Evolutionary conservation across 306 rosid species (phyloP).

Genomic region (Vigna nakashimae): DNA sequence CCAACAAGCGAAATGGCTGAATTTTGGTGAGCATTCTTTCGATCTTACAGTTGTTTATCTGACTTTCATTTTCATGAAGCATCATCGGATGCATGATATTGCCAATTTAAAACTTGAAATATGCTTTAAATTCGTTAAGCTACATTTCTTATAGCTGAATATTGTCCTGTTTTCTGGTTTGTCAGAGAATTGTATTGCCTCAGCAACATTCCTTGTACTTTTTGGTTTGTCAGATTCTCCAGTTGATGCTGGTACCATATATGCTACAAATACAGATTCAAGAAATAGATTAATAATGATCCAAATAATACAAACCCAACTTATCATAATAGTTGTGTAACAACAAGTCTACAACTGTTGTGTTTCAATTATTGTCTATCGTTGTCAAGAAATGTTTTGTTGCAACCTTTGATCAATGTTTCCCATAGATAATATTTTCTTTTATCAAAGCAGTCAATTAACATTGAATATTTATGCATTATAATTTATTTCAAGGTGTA

Average conservation of each 20-base stretch:
- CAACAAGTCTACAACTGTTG: not conserved
- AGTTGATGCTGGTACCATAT: not conserved
- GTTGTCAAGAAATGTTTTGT: not conserved
- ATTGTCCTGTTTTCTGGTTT: not conserved
- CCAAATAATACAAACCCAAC: not conserved
- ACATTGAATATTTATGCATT: not conserved
- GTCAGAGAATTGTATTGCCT: not conserved
- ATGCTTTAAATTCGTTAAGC: not conserved
- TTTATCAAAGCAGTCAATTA: not conserved
- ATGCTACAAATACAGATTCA: constrained; percentile 1
- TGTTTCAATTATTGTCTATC: not conserved
- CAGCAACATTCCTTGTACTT: not conserved
- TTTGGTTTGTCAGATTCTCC: constrained; percentile 4
- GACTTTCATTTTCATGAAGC: not conserved
- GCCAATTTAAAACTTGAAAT: not conserved
- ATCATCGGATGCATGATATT: not conserved
- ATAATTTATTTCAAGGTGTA: not conserved
- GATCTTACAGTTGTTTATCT: not conserved
- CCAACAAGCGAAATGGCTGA: constrained; percentile 95
- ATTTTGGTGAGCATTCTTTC: constrained; percentile 65
- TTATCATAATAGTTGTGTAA: not conserved
- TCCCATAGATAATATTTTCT: not conserved
- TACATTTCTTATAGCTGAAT: too few relatives aligned
- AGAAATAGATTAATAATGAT: constrained; percentile 6
- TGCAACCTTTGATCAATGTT: not conserved